Evolutionary conservation across 345 rosid genomes (phyloP), one percentile per base, ranked within the genome.

Genomic region (Triadica sebifera): DNA sequence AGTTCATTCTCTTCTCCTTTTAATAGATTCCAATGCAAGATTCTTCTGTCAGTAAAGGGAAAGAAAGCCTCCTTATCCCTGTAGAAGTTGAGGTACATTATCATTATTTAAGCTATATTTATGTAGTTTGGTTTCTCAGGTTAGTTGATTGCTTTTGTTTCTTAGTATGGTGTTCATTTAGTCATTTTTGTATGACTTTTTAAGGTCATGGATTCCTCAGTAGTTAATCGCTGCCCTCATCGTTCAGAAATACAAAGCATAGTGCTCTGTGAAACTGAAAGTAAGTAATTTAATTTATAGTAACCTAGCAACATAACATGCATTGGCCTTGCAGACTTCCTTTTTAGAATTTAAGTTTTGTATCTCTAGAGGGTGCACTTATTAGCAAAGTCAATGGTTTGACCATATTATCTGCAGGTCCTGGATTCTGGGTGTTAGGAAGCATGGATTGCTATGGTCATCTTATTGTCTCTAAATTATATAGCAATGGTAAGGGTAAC

Each of bases 371-470:
- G 50, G 51, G 55, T 39, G 50, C n/a, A 2, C 20, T 39, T 37
- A 45, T 70, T 60, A 38, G 37, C 37, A 63, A 58, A 57, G 53
- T 19, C 57, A 22, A 51, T 66, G 63, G 52, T 62, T 64, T n/a
- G 0, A 55, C 58, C 16, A 64, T 65, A 61, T 67, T 45, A 24
- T 76, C 19, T 85, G 77, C 80, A 90, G 92, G 81, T 57, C 49
- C 80, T 65, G 84, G 80, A 77, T 67, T 67, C 85, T 69, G 73
- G 72, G 85, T 83, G 46, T 77, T 90, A 84, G 94, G 90, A 79
- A 90, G 94, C 69, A 92, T 87, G 67, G 94, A 90, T 83, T 78
- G 84, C 52, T 84, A 75, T 76, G 90, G 94, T 60, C 90, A 85
- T 71, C 85, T 88, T 74, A 88, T 90, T 16, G 89, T 87, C 63